A percentile compares a stretch with the other conserved stretches of the same genome.
These are phyloP conservation scores for Populus hybrid DNA, from an alignment of 441 rosid genomes.

Conservation along the genomic window DNA sequence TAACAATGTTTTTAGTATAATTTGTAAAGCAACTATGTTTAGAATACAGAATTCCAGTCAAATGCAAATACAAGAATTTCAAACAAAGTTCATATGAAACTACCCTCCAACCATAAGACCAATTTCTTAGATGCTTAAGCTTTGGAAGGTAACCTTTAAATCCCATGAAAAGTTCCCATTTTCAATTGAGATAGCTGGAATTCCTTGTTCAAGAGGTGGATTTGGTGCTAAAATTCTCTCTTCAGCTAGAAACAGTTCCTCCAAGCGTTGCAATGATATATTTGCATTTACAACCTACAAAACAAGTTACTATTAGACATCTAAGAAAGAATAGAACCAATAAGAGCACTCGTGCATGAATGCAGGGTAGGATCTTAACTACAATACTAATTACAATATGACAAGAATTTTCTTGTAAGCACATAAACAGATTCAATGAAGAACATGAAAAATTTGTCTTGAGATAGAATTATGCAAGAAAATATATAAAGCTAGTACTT, in stretches of 20 bases:
- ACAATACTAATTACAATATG: neutral
- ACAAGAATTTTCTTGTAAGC: neutral
- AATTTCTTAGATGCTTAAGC: constrained; percentile 1
- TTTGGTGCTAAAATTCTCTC: constrained; percentile 78
- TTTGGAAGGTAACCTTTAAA: constrained; percentile 46
- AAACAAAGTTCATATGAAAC: neutral
- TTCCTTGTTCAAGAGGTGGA: constrained; percentile 75
- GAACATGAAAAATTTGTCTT: neutral
- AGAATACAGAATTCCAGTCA: neutral
- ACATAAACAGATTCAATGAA: neutral
- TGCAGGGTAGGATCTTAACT: neutral
- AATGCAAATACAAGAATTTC: neutral
- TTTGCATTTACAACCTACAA: constrained; percentile 87
- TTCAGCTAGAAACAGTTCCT: constrained; percentile 82
- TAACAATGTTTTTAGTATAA: neutral
- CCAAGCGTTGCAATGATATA: constrained; percentile 85
- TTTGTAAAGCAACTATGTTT: neutral
- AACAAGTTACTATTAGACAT: constrained; percentile 17
- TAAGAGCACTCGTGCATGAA: neutral
- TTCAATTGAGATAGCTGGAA: constrained; percentile 82
- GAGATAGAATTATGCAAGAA: neutral
- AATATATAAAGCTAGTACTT: neutral
- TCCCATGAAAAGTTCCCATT: constrained; percentile 95
- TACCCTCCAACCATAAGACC: neutral
- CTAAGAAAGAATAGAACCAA: neutral